These are phyloP conservation scores for Citrus medica DNA, from an alignment of 345 rosid genomes.

Conservation along the genomic window DNA sequence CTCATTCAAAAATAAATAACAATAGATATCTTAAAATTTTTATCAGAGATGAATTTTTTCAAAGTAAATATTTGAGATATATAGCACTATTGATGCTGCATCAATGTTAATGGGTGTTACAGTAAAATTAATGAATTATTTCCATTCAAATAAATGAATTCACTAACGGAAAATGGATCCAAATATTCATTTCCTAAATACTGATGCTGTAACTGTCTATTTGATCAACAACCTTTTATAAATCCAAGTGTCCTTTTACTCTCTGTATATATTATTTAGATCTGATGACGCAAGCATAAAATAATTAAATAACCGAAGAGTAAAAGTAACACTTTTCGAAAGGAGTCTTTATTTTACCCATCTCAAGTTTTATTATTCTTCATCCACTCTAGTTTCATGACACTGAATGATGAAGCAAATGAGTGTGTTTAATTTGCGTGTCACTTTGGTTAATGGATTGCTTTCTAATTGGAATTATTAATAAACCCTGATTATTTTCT, in stretches of 20 bases:
- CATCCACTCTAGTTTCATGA: neutral
- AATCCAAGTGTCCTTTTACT: too few species aligned
- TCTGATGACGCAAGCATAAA: neutral
- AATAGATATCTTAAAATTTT: too few species aligned
- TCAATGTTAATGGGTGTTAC: too few species aligned
- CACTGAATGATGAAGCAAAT: neutral
- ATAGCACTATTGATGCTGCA: too few species aligned
- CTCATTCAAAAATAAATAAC: too few species aligned
- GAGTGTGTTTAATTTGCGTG: neutral
- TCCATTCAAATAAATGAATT: too few species aligned
- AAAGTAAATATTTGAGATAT: fast-evolving
- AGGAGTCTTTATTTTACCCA: neutral
- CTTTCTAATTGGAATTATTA: neutral
- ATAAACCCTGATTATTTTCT: neutral
- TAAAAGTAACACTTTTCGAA: neutral
- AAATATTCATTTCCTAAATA: too few species aligned
- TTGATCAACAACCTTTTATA: too few species aligned
- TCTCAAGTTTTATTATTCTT: neutral
- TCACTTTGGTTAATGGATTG: neutral
- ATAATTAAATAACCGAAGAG: neutral
- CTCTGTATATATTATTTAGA: too few species aligned
- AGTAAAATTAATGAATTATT: too few species aligned
- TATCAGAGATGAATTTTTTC: fast-evolving
- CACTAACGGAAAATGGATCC: too few species aligned
- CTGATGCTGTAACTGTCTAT: too few species aligned